Evolutionary conservation across 306 rosid species (phyloP), one percentile per base, ranked within the genome.

Genomic region (Luffa acutangula): DNA sequence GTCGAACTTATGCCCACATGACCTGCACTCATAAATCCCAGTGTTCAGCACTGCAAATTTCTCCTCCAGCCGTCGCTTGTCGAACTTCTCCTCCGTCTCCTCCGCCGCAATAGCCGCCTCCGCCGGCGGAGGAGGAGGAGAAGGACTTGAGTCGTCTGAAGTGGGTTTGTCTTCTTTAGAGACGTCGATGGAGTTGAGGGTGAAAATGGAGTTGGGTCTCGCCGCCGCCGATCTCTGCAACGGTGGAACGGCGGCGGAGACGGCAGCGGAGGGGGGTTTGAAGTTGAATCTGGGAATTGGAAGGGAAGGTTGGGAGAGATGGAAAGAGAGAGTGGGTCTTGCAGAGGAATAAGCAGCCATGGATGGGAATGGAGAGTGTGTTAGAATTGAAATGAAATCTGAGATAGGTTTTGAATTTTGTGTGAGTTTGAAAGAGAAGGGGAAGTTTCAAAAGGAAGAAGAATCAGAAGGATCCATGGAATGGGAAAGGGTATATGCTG

Each of bases 41-140:
- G 99, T 96, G 56, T 93, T 96, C 71, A 96, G 74, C 4, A 93
- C 97, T 0, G 97, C 99, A 81, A 95, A 95, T 71, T 89, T 92
- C 96, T 95, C 97, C 65, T 95, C 97, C 18, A 95, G 60, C 1
- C 97, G 85, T 2, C 91, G 94, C 70, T 82, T 86, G 25, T 91
- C 95, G 36, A 90, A 53, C 1, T 15, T 79, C 15, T 78, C 87
- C 21, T 1, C 2, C 78, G 2, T 15, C 77, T 70, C 18, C 76
- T 75, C 12, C 69, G 25, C 2, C 58, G 76, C n/a, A 66, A 17
- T 21, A 4, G 14, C 0, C 76, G 10, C 15, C 78, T 59, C 25
- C 76, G 70, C 7, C 69, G 31, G 0, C 33, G 31, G 31, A 25
- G 31, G 31, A 25, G 31, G 31, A 25, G 54, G 15, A 31, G n/a